Base-by-base conservation (phyloP, 495 filamentous ascomycete genomes). In the Cenococcum geophilum region DNA sequence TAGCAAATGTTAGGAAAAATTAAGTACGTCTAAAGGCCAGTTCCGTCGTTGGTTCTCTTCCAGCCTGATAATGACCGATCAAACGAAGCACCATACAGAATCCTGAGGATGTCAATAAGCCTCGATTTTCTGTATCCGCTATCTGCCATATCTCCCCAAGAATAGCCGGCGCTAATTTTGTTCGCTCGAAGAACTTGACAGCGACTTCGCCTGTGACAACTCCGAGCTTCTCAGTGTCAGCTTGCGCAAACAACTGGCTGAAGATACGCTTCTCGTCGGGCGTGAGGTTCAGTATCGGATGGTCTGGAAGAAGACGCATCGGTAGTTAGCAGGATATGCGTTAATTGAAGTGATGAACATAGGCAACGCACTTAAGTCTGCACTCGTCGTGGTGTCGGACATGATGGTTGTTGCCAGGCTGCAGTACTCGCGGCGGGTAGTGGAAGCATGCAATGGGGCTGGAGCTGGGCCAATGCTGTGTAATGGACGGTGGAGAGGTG, bases 111-210 rank as follows among this genome's bases (percentile, higher is more conserved):
- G 90, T 96, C 70, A 98, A 80, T 55, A 97, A 85, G 60, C 95
- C 93, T 61, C 91, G 83, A 75, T 97, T 98, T 75, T 97, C 92
- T 65, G 83, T 90, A 75, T 98, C 93, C 58, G 93, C 95, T 70
- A 98, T 92, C 75, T 96, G 91, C 93, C 93, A 98, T 82, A 97
- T 97, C 89, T 96, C 88, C 71, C 93, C 93, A 65, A 98, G 80
- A 25, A 92, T 82, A 58, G 88, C 82, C 48, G 90, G 86, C 54
- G 90, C 81, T 34, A 98, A 78, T 63, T 88, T 83, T 27, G 93
- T 97, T 82, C 92, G 95, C 75, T 97, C 92, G 68, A 98, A 98
- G 78, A 98, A 97, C 67, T 92, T 91, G 67, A 97, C 95, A 8
- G 93, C 93, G 57, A 95, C 80, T 73, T 97, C 93, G 65, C 95